Conservation (phyloP, 108 stramenopile species). For the Halocafeteria seosinensis region DNA sequence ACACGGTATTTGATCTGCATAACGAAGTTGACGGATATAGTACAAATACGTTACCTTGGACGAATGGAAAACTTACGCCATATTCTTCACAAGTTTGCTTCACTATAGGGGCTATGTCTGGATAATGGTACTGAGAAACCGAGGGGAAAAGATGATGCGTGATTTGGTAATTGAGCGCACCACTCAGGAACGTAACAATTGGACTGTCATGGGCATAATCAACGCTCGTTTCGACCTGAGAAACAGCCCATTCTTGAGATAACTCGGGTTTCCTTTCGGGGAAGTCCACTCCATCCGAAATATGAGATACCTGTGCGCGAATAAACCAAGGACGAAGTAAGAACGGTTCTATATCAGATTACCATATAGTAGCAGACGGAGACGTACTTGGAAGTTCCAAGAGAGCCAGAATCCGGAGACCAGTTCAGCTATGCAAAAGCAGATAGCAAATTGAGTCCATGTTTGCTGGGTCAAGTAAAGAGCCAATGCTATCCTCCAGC, state of each 20-base stretch:
- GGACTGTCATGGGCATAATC: slow-evolving; percentile 52
- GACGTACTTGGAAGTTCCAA: slow-evolving; percentile 29
- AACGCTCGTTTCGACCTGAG: slow-evolving; percentile 56
- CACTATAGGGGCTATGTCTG: slow-evolving; percentile 65
- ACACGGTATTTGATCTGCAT: too few relatives aligned
- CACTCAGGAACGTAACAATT: slow-evolving; percentile 55
- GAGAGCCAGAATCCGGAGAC: slow-evolving; percentile 22
- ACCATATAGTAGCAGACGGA: slow-evolving; percentile 18
- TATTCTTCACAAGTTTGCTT: slow-evolving; percentile 86
- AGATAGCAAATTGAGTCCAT: background rate
- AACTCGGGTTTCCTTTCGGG: background rate
- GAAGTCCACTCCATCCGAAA: slow-evolving; percentile 40
- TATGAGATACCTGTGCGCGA: slow-evolving; percentile 22
- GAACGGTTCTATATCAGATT: slow-evolving; percentile 20
- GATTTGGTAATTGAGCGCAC: slow-evolving; percentile 66
- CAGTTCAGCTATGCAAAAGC: slow-evolving; percentile 21
- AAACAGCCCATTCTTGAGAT: slow-evolving; percentile 49
- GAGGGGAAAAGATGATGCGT: slow-evolving; percentile 65
- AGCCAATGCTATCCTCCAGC: slow-evolving; percentile 16
- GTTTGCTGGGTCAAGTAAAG: slow-evolving; percentile 4
- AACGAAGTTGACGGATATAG: too few relatives aligned
- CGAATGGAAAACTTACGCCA: slow-evolving; percentile 77
- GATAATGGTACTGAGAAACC: slow-evolving; percentile 61
- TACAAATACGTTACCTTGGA: too few relatives aligned
- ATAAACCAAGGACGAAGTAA: background rate